A percentile compares a stretch with the other conserved stretches of the same genome.
Conservation (phyloP, 169 alveolate genomes). For the Eimeria zaria region DNA sequence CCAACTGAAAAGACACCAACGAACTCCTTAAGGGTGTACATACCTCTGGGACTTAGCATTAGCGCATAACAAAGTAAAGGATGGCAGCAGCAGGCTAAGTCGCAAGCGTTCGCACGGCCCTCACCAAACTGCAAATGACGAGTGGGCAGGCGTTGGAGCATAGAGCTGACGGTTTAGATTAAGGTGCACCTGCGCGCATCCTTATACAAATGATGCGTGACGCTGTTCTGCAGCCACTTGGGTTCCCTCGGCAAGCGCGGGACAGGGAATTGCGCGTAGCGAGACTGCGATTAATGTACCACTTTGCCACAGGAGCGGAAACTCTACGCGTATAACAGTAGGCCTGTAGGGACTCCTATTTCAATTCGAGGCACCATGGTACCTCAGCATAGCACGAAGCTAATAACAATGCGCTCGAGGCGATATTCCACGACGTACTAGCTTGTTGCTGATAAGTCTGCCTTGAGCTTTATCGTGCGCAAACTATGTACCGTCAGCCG, state of each 20-base stretch:
- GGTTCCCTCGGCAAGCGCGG: background rate
- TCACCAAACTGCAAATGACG: background rate
- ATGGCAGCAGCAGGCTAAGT: background rate
- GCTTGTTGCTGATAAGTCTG: background rate
- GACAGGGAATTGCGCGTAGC: background rate
- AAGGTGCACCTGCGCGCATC: background rate
- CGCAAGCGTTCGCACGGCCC: background rate
- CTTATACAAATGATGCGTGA: background rate
- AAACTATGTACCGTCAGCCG: background rate
- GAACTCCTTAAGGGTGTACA: background rate
- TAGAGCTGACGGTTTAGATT: background rate
- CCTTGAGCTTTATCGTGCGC: background rate
- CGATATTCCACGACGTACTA: background rate
- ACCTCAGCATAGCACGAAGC: too few species aligned
- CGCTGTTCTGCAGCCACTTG: background rate
- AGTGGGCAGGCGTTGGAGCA: background rate
- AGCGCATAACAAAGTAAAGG: too few species aligned
- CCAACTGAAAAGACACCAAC: background rate
- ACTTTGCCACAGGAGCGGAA: background rate
- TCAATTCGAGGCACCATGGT: background rate
- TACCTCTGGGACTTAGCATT: background rate
- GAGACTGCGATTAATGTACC: background rate
- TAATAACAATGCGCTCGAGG: background rate
- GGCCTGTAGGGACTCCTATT: background rate
- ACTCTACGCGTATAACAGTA: too few species aligned